Evolutionary conservation across 345 rosid species (phyloP), one percentile per base, ranked within the genome.

Genomic region (Salix viminalis): DNA sequence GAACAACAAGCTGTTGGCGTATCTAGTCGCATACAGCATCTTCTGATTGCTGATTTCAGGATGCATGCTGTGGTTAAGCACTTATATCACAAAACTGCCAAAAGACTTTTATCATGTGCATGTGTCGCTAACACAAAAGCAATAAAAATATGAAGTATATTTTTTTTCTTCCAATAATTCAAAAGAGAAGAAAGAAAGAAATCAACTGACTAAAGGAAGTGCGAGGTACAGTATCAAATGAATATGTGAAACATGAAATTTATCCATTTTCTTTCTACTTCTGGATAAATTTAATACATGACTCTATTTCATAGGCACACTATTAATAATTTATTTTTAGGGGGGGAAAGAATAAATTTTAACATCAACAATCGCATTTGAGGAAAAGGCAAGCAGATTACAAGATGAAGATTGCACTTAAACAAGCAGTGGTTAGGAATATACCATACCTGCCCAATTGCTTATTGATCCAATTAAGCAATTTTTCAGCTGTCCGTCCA

Each of bases 381-480:
- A 21, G 65, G 48, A 41, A 76, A 82, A 36, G 74, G 41, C 11
- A 19, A 5, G 37, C 68, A 37, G 2, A 54, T 12, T 37, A 18
- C 24, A 52, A 70, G 24, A 42, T 48, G 36, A 68, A 30, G 21
- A 73, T 69, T 54, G 10, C 14, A 73, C 28, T 34, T 69, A 73
- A 70, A 73, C 30, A 79, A 71, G 69, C 36, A 37, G 64, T 56
- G 18, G 64, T 73, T 65, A 34, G 36, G 32, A 69, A 82, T 7
- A 78, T 65, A 42, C 14, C 88, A 76, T 88, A 92, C 98, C 99
- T 96, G 81, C 93, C 92, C 65, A 86, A 69, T 81, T 89, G 85
- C 89, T 94, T 91, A 85, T 94, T 96, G 75, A 96, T 92, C 98
- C 97, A 96, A 74, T 72, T 85, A 76, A 96, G 88, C 89, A 96